Percentiles rank a stretch among this genome's conserved stretches.
These are phyloP conservation scores for Amyloporia xantha DNA, from an alignment of 768 basidiomycete genomes.

Conservation along the genomic window DNA sequence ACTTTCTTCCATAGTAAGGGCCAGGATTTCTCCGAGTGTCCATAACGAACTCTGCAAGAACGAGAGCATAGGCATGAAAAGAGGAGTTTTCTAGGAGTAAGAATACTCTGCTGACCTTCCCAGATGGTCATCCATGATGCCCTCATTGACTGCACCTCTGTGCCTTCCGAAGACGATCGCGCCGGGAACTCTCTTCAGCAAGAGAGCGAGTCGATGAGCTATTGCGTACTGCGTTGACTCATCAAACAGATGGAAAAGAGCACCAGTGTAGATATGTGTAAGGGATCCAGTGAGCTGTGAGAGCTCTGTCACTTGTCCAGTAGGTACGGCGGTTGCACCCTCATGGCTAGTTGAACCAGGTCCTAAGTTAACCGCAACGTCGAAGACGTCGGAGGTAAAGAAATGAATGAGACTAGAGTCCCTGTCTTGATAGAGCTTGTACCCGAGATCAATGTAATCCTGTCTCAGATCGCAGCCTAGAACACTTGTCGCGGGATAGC, in stretches of 20 bases:
- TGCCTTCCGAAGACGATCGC: conserved; percentile 30
- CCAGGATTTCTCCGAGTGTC: conserved; percentile 27
- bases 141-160: conserved; percentile 19
- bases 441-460: conserved; percentile 23
- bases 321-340: neutral
- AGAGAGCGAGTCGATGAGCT: conserved; percentile 21
- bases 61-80: too few species aligned
- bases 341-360: neutral
- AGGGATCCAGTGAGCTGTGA: conserved; percentile 20
- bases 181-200: conserved; percentile 20
- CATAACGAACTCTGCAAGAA: conserved; percentile 22
- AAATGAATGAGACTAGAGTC: conserved; percentile 21
- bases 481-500: conserved; percentile 24
- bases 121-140: conserved; percentile 23
- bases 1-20: conserved; percentile 23
- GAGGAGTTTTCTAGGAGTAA: too few species aligned
- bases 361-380: conserved; percentile 8
- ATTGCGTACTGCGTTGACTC: conserved; percentile 26
- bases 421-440: conserved; percentile 23
- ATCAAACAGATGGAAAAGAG: conserved; percentile 32
- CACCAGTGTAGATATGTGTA: conserved; percentile 26
- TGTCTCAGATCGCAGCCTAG: conserved; percentile 24
- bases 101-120: conserved; percentile 11
- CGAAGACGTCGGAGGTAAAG: conserved; percentile 26
- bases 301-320: conserved; percentile 12